phyloP scores from a whole-genome alignment of 139 green algal species.

The Tetradesmus lagerheimii region DNA sequence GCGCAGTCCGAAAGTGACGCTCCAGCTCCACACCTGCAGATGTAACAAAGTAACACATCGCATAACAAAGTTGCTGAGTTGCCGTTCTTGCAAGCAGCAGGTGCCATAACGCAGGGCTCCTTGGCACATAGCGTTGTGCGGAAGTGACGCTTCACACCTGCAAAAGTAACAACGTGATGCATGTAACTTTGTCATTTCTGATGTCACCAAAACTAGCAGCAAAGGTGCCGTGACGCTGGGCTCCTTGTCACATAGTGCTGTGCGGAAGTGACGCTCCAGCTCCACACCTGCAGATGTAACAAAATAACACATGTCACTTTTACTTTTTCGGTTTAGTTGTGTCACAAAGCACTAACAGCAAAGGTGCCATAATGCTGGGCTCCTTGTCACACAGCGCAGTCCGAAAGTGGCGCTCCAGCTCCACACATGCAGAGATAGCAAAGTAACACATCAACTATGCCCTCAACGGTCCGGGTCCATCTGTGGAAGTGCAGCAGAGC shows the following conservation, averaged over 20 bases:
- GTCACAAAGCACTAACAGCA: conserved; percentile 93
- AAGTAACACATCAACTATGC: conserved; percentile 48
- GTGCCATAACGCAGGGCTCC: no score
- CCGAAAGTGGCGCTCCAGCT: conserved; percentile 80
- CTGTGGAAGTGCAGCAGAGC: conserved; percentile 83
- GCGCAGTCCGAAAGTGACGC: conserved; percentile 71
- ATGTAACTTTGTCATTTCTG: no score
- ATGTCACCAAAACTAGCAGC: no score
- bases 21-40: conserved; percentile 73
- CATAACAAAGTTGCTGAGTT: no score
- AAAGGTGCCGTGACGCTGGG: no score
- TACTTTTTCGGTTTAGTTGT: no score
- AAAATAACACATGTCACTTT: no score
- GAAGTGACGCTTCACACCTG: no score
- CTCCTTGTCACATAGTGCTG: conserved; percentile 88
- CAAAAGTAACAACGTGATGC: no score
- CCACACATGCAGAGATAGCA: conserved; percentile 51
- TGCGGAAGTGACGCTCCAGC: conserved; percentile 76
- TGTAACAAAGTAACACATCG: background rate
- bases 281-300: no score
- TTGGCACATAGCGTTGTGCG: no score
- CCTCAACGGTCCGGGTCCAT: conserved; percentile 77
- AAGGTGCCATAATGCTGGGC: conserved; percentile 94
- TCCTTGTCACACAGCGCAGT: conserved; percentile 89
- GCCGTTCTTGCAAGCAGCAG: no score